Evolutionary conservation across 2,329 filamentous ascomycete genomes (phyloP).

Genomic region (Lachnellula arida): DNA sequence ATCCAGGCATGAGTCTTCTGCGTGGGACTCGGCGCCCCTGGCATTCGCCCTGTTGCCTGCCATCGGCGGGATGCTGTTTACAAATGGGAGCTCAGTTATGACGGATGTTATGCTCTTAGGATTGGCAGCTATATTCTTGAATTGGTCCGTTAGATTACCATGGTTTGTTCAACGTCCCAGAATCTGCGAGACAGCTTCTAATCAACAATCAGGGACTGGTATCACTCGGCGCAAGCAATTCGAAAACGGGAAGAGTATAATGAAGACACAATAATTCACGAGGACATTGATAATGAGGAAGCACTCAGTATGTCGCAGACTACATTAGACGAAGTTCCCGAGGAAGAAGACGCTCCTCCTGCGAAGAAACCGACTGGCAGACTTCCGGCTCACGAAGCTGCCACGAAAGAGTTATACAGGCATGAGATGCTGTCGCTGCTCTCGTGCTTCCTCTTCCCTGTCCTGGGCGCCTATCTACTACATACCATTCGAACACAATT

Average conservation of each 20-base stretch:
- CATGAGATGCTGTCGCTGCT: conserved; percentile 72
- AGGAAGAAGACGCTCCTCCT: conserved; percentile 17
- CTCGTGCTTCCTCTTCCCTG: conserved; percentile 74
- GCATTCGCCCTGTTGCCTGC: conserved; percentile 81
- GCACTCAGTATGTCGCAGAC: conserved; percentile 23
- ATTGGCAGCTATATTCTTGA: conserved; percentile 78
- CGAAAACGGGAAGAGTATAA: conserved; percentile 47
- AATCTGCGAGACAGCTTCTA: conserved; percentile 2
- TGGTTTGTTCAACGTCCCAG: conserved; percentile 55
- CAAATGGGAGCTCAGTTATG: conserved; percentile 75
- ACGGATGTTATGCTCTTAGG: conserved; percentile 80
- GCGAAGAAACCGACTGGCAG: conserved; percentile 16
- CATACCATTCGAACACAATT: conserved; percentile 78
- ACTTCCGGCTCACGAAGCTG: conserved; percentile 32
- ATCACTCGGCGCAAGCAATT: conserved; percentile 63
- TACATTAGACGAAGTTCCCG: conserved; percentile 27
- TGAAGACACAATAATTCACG: conserved; percentile 31
- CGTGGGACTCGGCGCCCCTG: conserved; percentile 77
- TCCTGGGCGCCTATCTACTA: conserved; percentile 76
- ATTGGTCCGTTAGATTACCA: conserved; percentile 86
- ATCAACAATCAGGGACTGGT: conserved; percentile 57
- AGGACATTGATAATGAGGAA: conserved; percentile 44
- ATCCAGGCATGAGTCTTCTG: conserved; percentile 50
- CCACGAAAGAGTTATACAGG: conserved; percentile 60
- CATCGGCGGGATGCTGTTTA: conserved; percentile 77